These are phyloP conservation scores for Cordyceps cateniannulata DNA, from an alignment of 2,329 filamentous ascomycete species.

Conservation along the genomic window DNA sequence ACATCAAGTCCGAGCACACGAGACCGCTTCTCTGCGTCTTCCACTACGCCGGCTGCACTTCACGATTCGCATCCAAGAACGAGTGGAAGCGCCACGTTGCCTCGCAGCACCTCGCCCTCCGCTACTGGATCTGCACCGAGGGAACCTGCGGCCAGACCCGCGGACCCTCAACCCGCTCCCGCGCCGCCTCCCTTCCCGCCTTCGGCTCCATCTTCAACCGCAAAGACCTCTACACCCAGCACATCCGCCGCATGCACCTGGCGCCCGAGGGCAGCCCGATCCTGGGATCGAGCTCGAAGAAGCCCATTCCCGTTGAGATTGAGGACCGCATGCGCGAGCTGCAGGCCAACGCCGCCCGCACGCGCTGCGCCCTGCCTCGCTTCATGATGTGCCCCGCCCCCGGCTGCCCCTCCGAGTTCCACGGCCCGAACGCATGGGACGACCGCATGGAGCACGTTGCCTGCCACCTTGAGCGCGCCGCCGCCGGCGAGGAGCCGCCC, in stretches of 20 bases:
- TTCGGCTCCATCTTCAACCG: conserved; percentile 73
- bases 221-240: conserved; percentile 87
- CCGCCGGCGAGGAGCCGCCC: conserved; percentile 18
- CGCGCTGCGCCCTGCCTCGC: conserved; percentile 55
- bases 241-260: conserved; percentile 79
- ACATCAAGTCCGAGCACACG: conserved; percentile 47
- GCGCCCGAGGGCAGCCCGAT: conserved; percentile 34
- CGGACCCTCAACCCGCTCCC: conserved; percentile 16
- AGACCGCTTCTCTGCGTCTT: conserved; percentile 73
- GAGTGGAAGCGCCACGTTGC: conserved; percentile 91
- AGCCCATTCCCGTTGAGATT: conserved; percentile 28
- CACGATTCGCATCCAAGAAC: conserved; percentile 75
- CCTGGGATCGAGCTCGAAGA: conserved; percentile 27
- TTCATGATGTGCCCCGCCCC: conserved; percentile 54
- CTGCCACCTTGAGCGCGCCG: conserved; percentile 60
- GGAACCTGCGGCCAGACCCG: conserved; percentile 43
- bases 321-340: conserved; percentile 50
- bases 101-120: conserved; percentile 70
- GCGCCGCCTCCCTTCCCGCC: conserved; percentile 25
- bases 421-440: conserved; percentile 64
- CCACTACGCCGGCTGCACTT: conserved; percentile 65
- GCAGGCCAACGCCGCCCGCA: conserved; percentile 51
- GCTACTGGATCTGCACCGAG: conserved; percentile 70
- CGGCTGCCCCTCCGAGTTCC: conserved; percentile 55
- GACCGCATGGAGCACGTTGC: conserved; percentile 83